Conservation (phyloP, 306 rosid species). For the Acacia acuminata region DNA sequence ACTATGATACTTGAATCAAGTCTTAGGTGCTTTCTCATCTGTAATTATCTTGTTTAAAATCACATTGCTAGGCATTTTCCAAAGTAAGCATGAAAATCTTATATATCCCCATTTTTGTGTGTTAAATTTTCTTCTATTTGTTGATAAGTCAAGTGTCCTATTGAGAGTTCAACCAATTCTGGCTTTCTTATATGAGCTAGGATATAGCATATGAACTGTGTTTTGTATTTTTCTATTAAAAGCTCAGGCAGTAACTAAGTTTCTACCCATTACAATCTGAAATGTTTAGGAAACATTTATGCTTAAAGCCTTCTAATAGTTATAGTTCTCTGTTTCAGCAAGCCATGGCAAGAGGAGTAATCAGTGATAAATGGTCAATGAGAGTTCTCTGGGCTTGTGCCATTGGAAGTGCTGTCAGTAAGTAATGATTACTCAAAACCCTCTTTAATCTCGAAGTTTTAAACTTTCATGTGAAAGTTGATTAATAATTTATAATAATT, state of each 20-base stretch:
- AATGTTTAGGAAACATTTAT: background rate
- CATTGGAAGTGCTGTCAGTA: constrained; percentile 48
- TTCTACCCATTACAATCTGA: constrained; percentile 3
- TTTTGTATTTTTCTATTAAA: background rate
- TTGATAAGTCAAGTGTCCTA: constrained; percentile 7
- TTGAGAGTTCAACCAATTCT: background rate
- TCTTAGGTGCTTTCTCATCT: background rate
- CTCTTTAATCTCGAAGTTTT: too few species aligned
- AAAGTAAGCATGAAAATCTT: background rate
- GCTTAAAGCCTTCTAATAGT: background rate
- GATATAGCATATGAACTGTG: background rate
- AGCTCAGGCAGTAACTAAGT: background rate
- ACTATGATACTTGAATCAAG: background rate
- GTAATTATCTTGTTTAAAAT: background rate
- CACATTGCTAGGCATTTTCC: background rate
- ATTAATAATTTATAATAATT: too few species aligned
- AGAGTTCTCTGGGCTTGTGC: constrained; percentile 58
- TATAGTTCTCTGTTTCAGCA: background rate
- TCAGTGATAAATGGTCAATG: constrained; percentile 54
- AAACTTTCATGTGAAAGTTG: background rate
- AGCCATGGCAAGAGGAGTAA: constrained; percentile 52
- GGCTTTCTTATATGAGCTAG: constrained; percentile 11
- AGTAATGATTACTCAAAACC: too few species aligned
- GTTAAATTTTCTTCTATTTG: background rate
- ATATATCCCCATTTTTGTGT: background rate